These are phyloP conservation scores for Tetraselmis striata DNA, from an alignment of 139 green algal genomes.

Conservation along the genomic window DNA sequence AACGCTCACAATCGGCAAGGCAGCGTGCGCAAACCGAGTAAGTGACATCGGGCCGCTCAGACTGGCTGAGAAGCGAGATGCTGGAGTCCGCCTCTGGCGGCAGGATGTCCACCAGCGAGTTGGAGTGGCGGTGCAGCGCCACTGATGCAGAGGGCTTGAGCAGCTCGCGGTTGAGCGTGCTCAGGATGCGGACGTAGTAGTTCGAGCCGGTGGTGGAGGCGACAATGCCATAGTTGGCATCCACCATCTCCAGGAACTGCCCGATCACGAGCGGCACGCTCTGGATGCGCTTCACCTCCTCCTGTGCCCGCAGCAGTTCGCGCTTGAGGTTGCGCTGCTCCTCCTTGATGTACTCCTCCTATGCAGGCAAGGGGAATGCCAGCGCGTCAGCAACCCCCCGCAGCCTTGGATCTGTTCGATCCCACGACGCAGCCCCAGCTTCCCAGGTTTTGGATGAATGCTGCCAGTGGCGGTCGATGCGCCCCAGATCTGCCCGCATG, in stretches of 20 bases:
- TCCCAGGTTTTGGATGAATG: too few relatives aligned
- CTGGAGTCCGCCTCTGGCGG: slow-evolving; percentile 95
- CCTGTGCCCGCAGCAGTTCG: slow-evolving; percentile 93
- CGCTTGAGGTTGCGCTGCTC: slow-evolving; percentile 97
- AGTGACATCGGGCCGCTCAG: slow-evolving; percentile 89
- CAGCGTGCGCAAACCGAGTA: slow-evolving; percentile 60
- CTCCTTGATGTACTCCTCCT: slow-evolving; percentile 99
- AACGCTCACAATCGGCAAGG: background rate
- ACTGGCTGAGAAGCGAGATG: slow-evolving; percentile 87
- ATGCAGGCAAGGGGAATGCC: background rate
- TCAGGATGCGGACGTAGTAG: slow-evolving; percentile 92
- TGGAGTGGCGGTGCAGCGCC: slow-evolving; percentile 94
- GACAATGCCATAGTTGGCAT: slow-evolving; percentile 91
- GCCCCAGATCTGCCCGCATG: too few relatives aligned
- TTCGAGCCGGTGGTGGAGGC: slow-evolving; percentile 91
- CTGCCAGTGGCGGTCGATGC: too few relatives aligned
- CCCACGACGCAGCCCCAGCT: too few relatives aligned
- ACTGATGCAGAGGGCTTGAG: slow-evolving; percentile 91
- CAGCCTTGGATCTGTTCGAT: background rate
- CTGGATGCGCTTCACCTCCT: slow-evolving; percentile 98
- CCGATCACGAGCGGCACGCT: slow-evolving; percentile 96
- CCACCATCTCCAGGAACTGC: slow-evolving; percentile 99
- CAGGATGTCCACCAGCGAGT: slow-evolving; percentile 97
- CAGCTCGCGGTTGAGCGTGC: slow-evolving; percentile 94
- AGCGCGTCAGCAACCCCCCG: background rate